These are phyloP conservation scores for Trichosporon sp. DNA, from an alignment of 1,284 basidiomycete genomes.

Conservation along the genomic window DNA sequence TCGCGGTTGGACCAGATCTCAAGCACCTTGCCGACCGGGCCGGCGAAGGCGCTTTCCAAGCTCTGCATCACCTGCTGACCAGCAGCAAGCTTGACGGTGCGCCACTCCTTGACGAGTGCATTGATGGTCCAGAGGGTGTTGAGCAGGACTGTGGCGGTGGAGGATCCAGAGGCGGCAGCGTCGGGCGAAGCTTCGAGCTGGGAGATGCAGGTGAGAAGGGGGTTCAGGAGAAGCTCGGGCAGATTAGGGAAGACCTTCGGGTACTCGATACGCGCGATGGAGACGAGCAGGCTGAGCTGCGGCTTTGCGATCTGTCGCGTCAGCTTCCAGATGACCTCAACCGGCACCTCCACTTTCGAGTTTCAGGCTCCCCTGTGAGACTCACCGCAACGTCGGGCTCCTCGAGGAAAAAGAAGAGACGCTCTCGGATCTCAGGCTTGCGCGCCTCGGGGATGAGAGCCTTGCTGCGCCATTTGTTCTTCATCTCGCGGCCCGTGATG, in stretches of 20 bases:
- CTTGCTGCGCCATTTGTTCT: slow-evolving; percentile 47
- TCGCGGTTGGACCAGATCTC: slow-evolving; percentile 35
- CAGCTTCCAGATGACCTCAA: slow-evolving; percentile 1
- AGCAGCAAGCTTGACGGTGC: slow-evolving; percentile 41
- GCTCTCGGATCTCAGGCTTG: slow-evolving; percentile 40
- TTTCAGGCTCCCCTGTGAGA: not conserved
- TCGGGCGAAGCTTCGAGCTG: slow-evolving; percentile 21
- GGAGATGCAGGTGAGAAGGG: slow-evolving; percentile 33
- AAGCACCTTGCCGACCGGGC: slow-evolving; percentile 33
- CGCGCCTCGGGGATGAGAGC: slow-evolving; percentile 41
- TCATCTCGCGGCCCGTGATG: slow-evolving; percentile 43
- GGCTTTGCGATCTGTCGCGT: slow-evolving; percentile 42
- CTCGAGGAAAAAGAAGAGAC: slow-evolving; percentile 45
- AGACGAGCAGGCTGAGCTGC: slow-evolving; percentile 42
- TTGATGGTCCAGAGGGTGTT: slow-evolving; percentile 49
- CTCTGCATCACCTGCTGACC: slow-evolving; percentile 42
- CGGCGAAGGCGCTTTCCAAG: slow-evolving; percentile 34
- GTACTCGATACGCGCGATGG: slow-evolving; percentile 44
- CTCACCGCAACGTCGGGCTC: slow-evolving; percentile 38
- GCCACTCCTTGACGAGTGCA: slow-evolving; percentile 48
- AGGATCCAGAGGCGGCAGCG: slow-evolving; percentile 20
- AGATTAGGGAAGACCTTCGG: slow-evolving; percentile 38
- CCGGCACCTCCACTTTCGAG: slow-evolving; percentile 32
- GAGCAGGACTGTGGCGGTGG: slow-evolving; percentile 37
- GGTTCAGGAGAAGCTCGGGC: slow-evolving; percentile 37